Evolutionary conservation across 83 land plant species (phyloP), one percentile per base, ranked within the genome.

Genomic region (Picea abies): DNA sequence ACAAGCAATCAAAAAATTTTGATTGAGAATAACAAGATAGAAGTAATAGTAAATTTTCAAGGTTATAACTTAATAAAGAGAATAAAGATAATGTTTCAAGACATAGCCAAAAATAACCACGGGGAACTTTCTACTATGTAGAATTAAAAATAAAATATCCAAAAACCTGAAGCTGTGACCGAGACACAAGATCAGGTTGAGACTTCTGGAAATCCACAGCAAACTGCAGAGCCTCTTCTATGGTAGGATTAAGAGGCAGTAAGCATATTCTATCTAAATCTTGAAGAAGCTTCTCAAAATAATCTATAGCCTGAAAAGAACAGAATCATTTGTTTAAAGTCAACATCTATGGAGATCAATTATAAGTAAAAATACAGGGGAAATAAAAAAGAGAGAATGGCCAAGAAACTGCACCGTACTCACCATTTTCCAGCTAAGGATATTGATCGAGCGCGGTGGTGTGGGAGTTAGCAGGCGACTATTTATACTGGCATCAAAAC

Each of bases 151-250:
- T 12, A 56, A 56, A 56, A 56, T 14, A 80, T 81, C 32, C 58
- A 60, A 35, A 39, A 76, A 96, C 99, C 96, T 98, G 99, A 60
- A 98, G 87, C 76, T 91, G 88, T 83, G 99, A 87, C 81, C 99
- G 92, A 70, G 99, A 93, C 84, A 98, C 97, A 73, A 98, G 88
- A 89, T 93, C 99, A 63, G 99, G 99, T 79, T 94, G 85, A 32
- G 84, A 79, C 84, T 93, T 94, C 79, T 98, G 99, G 61, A 94
- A 98, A 63, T 92, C 92, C 22, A 94, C 92, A 66, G 93, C 80
- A 86, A 93, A 92, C 71, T 86, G 92, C 65, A 94, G 78, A 66
- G 92, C 84, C 77, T 84, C 85, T 84, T 96, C 99, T 5, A 98
- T 80, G 15, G 63, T 71, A 12, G 89, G 89, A 83, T 93, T 89